phyloP scores from a whole-genome alignment of 805 yeast species.

The Barnettozyma salicaria region DNA sequence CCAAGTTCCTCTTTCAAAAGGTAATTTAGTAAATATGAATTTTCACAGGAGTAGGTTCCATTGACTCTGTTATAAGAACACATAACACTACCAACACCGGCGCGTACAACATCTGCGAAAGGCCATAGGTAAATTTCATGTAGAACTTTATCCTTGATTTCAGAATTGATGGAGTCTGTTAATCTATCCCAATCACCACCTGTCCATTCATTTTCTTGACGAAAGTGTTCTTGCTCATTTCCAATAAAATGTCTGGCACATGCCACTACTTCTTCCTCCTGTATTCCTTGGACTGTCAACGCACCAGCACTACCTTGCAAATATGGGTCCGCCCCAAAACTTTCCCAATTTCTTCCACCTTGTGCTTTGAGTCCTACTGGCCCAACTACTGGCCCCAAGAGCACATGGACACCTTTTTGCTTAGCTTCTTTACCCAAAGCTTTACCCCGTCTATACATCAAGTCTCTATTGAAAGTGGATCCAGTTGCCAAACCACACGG shows the following conservation, averaged over 20 bases:
- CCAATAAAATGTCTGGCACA: conserved; percentile 53
- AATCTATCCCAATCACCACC: conserved; percentile 40
- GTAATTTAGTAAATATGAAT: conserved; percentile 47
- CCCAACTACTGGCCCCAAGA: conserved; percentile 53
- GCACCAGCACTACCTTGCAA: conserved; percentile 43
- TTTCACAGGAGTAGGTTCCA: conserved; percentile 54
- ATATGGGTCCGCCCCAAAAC: conserved; percentile 12
- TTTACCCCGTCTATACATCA: conserved; percentile 47
- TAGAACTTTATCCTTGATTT: conserved; percentile 55
- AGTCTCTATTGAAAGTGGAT: conserved; percentile 47
- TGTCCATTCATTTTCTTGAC: conserved; percentile 48
- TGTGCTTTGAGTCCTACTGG: conserved; percentile 58
- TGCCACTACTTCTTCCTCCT: conserved; percentile 52
- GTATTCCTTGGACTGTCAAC: conserved; percentile 48
- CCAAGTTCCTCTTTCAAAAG: conserved; percentile 56
- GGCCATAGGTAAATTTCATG: conserved; percentile 64
- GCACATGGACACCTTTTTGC: conserved; percentile 48
- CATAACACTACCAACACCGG: conserved; percentile 59
- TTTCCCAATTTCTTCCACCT: conserved; percentile 37
- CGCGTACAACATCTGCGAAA: conserved; percentile 53
- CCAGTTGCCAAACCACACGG: conserved; percentile 58
- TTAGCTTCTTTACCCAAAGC: conserved; percentile 53
- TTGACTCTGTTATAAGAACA: conserved; percentile 55
- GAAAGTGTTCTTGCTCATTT: conserved; percentile 56
- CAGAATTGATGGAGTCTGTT: conserved; percentile 41